Evolutionary conservation across 2,329 filamentous ascomycete genomes (phyloP), one percentile per base, ranked within the genome.

Genomic region (Lasiodiplodia sp.): DNA sequence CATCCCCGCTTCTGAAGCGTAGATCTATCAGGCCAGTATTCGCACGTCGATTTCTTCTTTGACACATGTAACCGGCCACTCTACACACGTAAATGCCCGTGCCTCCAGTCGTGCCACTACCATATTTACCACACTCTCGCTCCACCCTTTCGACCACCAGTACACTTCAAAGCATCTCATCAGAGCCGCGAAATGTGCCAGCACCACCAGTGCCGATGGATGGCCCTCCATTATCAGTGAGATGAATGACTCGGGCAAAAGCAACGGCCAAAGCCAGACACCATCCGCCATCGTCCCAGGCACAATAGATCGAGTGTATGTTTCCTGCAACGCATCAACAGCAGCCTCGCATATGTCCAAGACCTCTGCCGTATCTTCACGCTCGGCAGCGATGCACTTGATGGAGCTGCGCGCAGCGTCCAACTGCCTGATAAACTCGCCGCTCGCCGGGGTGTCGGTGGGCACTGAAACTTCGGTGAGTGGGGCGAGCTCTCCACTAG

Each of bases 81-180:
- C 37, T 6, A 62, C 37, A 37, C 23, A 25, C 5, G 25, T 21
- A 3, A 7, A 38, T 21, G 6, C 12, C 3, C 23, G 8, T 18
- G 11, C 57, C 12, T 25, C 57, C 23, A 62, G 16, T 11, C 37
- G 18, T 21, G 25, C 18, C n/a, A 62, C 37, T n/a, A 62, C 18
- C 40, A 62, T 44, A 18, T 65, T 6, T 23, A 65, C 21, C 11
- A 53, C 49, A 37, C 52, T 56, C 16, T 55, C 63, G n/a, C 52
- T 55, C 63, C 63, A 66, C 10, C 63, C 63, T 7, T 66, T 18
- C 21, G 37, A 40, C 37, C 56, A 40, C 56, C 52, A 52, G 56
- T 40, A 47, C 14, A 55, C 16, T 28, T 55, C 63, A n/a, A 18
- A 56, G 6, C 34, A n/a, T 12, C 49, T 37, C 34, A 57, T 31